phyloP scores from a whole-genome alignment of 176 grass and related monocot species.

The Olyra latifolia region DNA sequence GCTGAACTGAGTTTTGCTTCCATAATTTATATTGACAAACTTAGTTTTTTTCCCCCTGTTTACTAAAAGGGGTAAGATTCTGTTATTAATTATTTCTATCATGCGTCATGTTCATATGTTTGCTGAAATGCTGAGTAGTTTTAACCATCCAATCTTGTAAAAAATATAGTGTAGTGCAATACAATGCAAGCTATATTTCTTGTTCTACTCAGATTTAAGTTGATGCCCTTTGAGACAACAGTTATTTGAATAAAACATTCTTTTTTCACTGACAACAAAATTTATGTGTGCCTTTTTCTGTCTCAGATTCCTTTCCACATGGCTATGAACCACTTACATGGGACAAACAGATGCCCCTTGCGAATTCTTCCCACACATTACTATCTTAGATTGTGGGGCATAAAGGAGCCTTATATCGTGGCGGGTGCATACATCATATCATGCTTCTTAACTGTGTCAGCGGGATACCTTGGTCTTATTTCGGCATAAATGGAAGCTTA shows the following conservation, averaged over 20 bases:
- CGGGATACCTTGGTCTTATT: slow-evolving; percentile 85
- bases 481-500: slow-evolving; percentile 51
- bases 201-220: not conserved
- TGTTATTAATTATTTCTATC: not conserved
- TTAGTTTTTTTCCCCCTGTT: not conserved
- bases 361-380: slow-evolving; percentile 51
- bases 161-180: not conserved
- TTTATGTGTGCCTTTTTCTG: not conserved
- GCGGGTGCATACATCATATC: slow-evolving; percentile 72
- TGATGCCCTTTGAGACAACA: not conserved
- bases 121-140: not conserved
- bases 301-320: slow-evolving; percentile 55
- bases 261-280: not conserved
- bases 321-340: slow-evolving; percentile 29
- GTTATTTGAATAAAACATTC: not conserved
- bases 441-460: slow-evolving; percentile 61
- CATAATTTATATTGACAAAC: not conserved
- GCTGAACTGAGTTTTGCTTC: not conserved
- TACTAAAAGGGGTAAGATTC: not conserved
- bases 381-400: slow-evolving; percentile 60
- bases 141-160: not conserved
- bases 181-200: not conserved
- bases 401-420: slow-evolving; percentile 75
- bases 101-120: not conserved
- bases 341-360: slow-evolving; percentile 37